Evolutionary conservation across 352 stramenopile species (phyloP), one percentile per base, ranked within the genome.

Genomic region (Aphanomyces invadans): DNA sequence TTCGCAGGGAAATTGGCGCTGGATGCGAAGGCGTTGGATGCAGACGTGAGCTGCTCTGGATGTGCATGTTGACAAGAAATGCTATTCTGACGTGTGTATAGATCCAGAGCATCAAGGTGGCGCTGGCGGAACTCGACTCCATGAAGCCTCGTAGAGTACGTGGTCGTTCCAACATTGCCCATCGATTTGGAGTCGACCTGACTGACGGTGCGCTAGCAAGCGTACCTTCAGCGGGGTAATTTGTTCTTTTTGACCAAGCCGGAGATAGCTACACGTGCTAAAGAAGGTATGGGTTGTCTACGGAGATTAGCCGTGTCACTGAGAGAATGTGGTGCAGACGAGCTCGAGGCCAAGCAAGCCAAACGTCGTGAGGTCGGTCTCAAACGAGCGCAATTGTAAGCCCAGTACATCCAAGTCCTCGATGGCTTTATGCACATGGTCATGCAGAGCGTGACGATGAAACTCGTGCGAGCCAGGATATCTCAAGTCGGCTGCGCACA

Each of bases 101-200:
- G 85, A 92, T 92, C 69, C 83, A 84, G 36, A 73, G 89, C 62
- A 71, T 92, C 9, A 78, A 90, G 49, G 83, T 93, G 9, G 81
- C 83, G 38, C 74, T 93, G 70, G 73, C 70, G 11, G 83, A 93
- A 61, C 62, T 93, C 23, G 79, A 90, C 66, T 77, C 74, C 17
- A 74, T 89, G 51, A 81, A 83, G 44, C 74, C 83, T 10, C 88
- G 86, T 38, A 89, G 84, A 74, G 83, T 90, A 53, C 2, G 65
- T 21, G n/a, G 32, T 17, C 19, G 19, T 62, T 10, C 11, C 28
- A 9, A 38, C 21, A 19, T 36, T 15, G 19, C 4, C 7, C 44
- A 19, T 10, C 26, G 3, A 32, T 19, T 42, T 21, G 1, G 26
- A n/a, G n/a, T n/a, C n/a, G n/a, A n/a, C n/a, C n/a, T n/a, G n/a